Base-by-base conservation (phyloP, 179 eudicot genomes). In the Patellifolia procumbens region DNA sequence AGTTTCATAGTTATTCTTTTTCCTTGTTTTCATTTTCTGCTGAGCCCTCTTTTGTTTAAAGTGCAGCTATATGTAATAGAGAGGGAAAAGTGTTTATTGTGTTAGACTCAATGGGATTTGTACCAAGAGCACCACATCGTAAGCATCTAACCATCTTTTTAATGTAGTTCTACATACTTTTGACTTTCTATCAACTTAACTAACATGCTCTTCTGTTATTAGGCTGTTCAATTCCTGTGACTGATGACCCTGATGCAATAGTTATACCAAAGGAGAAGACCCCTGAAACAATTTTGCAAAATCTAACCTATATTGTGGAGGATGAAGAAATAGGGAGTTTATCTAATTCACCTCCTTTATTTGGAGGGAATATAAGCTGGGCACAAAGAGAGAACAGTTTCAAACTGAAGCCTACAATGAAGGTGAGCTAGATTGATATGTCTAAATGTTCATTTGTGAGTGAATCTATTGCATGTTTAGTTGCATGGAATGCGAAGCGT, bases 291-390 rank as follows among this genome's bases (percentile, higher is more conserved):
- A 52, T 85, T 76, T 79, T 92, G 49, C 80, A 84, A 78, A 86
- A 81, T 59, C 79, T 94, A 35, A 83, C 95, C 7, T 94, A 89
- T 80, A 71, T 89, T 49, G 74, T 79, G 82, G 92, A 88, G 83
- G 97, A 90, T 53, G 84, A 83, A 74, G 76, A 76, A 69, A 69
- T 61, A 29, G 82, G 46, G 62, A 83, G 79, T 76, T 81, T 83
- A 70, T 85, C 91, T 81, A 86, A 84, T 32, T 83, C 92, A 45
- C 48, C 82, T 64, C 93, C 96, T 63, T 84, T 92, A 51, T 94
- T 94, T 91, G 98, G 98, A 72, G 98, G 97, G 76, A 87, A 91
- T 78, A 87, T 87, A 77, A 92, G 89, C 79, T 94, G 97, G 97
- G 52, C 76, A 46, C 91, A 87, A 68, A 83, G 98, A 81, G 91